phyloP scores from a whole-genome alignment of 2,329 filamentous ascomycete genomes.

The Aspergillus sp. region DNA sequence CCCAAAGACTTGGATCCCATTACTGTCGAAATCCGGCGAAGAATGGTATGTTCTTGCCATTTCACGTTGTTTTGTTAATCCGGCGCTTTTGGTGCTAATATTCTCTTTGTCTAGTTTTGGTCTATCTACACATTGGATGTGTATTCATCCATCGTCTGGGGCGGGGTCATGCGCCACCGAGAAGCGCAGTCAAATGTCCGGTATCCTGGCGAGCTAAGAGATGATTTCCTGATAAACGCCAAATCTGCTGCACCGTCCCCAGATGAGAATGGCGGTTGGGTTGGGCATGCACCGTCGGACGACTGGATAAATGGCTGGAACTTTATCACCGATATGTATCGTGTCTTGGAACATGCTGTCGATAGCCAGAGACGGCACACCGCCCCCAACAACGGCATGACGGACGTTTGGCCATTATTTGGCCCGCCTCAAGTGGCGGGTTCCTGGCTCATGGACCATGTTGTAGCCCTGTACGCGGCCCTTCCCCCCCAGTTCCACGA shows the following conservation, averaged over 20 bases:
- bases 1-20: slow-evolving; percentile 1
- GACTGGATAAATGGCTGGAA: slow-evolving; percentile 5
- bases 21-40: background rate
- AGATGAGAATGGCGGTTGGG: background rate
- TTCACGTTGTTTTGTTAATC: background rate
- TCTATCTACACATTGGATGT: slow-evolving; percentile 5
- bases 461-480: background rate
- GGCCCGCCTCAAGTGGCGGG: background rate
- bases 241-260: background rate
- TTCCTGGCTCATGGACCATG: slow-evolving; percentile 4
- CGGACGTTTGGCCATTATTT: slow-evolving; percentile 1
- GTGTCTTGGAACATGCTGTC: background rate
- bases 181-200: slow-evolving; percentile 3
- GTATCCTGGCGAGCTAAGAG: background rate
- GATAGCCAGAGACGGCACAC: background rate
- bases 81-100: background rate
- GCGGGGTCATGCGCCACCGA: background rate
- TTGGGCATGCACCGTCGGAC: background rate
- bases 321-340: slow-evolving; percentile 5
- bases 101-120: background rate
- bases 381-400: background rate
- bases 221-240: background rate
- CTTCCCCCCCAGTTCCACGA: slow-evolving; percentile 1
- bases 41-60: background rate
- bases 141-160: slow-evolving; percentile 7